These are phyloP conservation scores for Puya raimondii DNA, from an alignment of 176 grass and related monocot genomes.

Conservation along the genomic window DNA sequence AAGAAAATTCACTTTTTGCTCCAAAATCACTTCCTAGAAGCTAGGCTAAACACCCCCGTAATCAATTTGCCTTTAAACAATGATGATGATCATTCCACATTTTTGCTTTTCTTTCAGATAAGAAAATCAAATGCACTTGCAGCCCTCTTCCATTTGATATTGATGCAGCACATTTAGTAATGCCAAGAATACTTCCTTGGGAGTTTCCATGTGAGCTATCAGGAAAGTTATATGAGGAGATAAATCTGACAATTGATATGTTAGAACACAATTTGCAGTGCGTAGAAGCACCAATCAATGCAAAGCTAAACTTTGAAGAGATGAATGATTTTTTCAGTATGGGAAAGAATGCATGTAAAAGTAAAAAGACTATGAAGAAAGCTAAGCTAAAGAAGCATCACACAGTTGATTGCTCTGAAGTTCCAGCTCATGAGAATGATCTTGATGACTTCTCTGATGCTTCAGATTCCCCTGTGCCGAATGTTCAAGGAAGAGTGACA, in stretches of 20 bases:
- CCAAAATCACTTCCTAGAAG: too few relatives aligned
- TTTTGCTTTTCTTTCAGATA: slow-evolving; percentile 31
- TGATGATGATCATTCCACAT: slow-evolving; percentile 9
- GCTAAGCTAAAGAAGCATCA: slow-evolving; percentile 46
- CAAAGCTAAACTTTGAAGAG: slow-evolving; percentile 34
- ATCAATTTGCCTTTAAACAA: too few relatives aligned
- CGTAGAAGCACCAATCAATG: slow-evolving; percentile 28
- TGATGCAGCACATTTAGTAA: slow-evolving; percentile 35
- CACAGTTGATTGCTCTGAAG: slow-evolving; percentile 29
- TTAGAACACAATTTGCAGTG: slow-evolving; percentile 48
- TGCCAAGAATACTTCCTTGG: slow-evolving; percentile 60
- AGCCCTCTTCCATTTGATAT: slow-evolving; percentile 34
- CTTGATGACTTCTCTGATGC: slow-evolving; percentile 76
- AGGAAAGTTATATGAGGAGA: slow-evolving; percentile 54
- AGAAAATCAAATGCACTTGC: slow-evolving; percentile 13
- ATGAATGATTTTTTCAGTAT: slow-evolving; percentile 15
- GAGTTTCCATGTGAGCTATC: slow-evolving; percentile 76
- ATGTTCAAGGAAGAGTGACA: slow-evolving; percentile 38
- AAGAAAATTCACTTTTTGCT: too few relatives aligned
- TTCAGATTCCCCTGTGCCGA: slow-evolving; percentile 29
- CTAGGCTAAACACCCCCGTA: too few relatives aligned
- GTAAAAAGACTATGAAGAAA: slow-evolving; percentile 48
- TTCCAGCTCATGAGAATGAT: slow-evolving; percentile 52
- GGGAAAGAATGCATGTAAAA: slow-evolving; percentile 33
- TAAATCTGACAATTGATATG: slow-evolving; percentile 60